phyloP scores from a whole-genome alignment of 345 rosid species.

The Heritiera fomes region DNA sequence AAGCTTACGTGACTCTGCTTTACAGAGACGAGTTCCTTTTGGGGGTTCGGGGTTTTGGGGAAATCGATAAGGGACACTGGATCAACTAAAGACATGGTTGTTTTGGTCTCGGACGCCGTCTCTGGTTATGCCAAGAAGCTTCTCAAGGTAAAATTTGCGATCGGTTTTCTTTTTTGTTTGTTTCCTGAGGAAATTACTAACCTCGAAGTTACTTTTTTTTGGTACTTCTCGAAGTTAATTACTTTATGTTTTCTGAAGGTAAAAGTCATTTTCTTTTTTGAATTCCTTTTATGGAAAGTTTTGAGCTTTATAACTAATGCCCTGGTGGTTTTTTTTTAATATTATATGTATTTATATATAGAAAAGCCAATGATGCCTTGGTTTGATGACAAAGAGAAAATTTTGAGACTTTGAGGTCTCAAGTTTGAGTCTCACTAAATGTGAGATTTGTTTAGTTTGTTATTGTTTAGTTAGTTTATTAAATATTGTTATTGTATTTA shows the following conservation, averaged over 20 bases:
- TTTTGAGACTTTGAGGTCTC: too few species aligned
- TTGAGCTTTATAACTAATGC: neutral
- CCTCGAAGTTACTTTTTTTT: neutral
- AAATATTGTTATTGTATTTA: too few species aligned
- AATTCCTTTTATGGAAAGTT: neutral
- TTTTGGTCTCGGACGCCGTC: conserved; percentile 70
- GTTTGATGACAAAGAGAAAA: too few species aligned
- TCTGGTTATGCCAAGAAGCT: conserved; percentile 71
- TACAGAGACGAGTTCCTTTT: conserved; percentile 92
- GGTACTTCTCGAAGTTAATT: neutral
- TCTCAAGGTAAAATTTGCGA: conserved; percentile 40
- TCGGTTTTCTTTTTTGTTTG: neutral
- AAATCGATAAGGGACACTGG: conserved; percentile 84
- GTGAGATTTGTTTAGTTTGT: too few species aligned
- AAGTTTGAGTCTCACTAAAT: too few species aligned
- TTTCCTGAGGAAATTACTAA: neutral
- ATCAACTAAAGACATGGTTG: conserved; percentile 75
- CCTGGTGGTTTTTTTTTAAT: neutral
- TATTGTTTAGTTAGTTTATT: too few species aligned
- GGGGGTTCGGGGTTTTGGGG: conserved; percentile 85
- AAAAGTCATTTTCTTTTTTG: neutral
- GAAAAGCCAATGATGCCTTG: too few species aligned
- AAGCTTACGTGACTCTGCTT: conserved; percentile 85
- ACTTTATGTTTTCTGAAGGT: neutral
- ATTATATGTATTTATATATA: too few species aligned